Evolutionary conservation across 495 filamentous ascomycete species (phyloP).

Genomic region (Aspergillus haitiensis): DNA sequence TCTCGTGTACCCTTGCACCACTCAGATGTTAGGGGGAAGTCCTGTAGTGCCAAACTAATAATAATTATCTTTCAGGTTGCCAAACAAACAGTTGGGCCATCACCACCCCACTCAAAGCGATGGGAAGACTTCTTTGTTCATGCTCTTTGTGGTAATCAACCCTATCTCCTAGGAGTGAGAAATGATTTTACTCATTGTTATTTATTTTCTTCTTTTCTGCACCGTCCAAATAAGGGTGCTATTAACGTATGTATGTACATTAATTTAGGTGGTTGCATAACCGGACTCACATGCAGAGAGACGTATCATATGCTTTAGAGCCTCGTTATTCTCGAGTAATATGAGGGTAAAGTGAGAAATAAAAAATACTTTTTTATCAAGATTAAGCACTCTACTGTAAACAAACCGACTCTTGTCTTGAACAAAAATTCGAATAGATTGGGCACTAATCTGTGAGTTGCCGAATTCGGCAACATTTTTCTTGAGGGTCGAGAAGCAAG

Average conservation of each 20-base stretch:
- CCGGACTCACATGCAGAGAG: constrained; percentile 7
- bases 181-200: no score
- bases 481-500: background rate
- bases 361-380: constrained; percentile 10
- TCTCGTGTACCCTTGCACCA: constrained; percentile 1
- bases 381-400: constrained; percentile 11
- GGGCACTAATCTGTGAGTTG: constrained; percentile 1
- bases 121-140: background rate
- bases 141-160: background rate
- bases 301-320: constrained; percentile 11
- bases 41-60: background rate
- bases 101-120: background rate
- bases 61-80: background rate
- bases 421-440: background rate
- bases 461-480: constrained; percentile 5
- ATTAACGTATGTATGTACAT: background rate
- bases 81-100: background rate
- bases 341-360: background rate
- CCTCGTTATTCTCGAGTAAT: background rate
- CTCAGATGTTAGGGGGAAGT: background rate
- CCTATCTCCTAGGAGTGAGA: background rate
- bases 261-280: background rate
- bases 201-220: background rate
- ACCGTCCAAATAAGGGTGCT: background rate
- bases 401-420: constrained; percentile 1